Percentiles rank a stretch among this genome's conserved stretches.
phyloP scores from a whole-genome alignment of 1,284 basidiomycete genomes.

The Heterobasidion parviporum region DNA sequence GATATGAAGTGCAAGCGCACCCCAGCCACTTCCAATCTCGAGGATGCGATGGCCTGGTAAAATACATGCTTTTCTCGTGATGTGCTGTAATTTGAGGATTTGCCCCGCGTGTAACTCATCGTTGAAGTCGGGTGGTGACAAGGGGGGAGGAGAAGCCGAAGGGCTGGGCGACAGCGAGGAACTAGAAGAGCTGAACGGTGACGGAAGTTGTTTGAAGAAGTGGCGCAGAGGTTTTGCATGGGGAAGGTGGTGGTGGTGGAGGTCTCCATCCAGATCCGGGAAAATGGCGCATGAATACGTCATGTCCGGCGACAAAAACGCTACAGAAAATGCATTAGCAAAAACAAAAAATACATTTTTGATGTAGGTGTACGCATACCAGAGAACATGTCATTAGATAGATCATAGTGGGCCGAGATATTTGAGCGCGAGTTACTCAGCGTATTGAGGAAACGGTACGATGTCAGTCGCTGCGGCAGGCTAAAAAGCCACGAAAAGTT shows the following conservation, averaged over 20 bases:
- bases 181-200: slow-evolving; percentile 16
- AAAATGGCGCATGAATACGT: slow-evolving; percentile 78
- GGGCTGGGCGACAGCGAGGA: slow-evolving; percentile 6
- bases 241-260: slow-evolving; percentile 17
- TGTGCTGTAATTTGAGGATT: slow-evolving; percentile 52
- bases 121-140: slow-evolving; percentile 2
- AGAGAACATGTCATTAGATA: slow-evolving; percentile 38
- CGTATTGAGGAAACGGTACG: slow-evolving; percentile 46
- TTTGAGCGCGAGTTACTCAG: slow-evolving; percentile 60
- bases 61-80: slow-evolving; percentile 46
- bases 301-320: slow-evolving; percentile 72
- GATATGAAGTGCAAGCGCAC: slow-evolving; percentile 65
- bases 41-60: slow-evolving; percentile 56
- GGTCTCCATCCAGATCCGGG: slow-evolving; percentile 55
- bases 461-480: slow-evolving; percentile 44
- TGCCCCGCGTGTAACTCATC: slow-evolving; percentile 62
- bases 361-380: slow-evolving; percentile 21
- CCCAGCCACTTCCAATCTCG: slow-evolving; percentile 82
- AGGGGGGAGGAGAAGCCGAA: neutral
- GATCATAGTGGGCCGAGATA: slow-evolving; percentile 71
- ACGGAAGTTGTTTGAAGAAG: slow-evolving; percentile 7
- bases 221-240: slow-evolving; percentile 9
- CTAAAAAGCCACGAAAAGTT: slow-evolving; percentile 44
- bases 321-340: slow-evolving; percentile 28
- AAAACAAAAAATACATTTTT: neutral